A percentile compares a stretch with the other conserved stretches of the same genome.
Conservation (phyloP, 805 yeast species). For the Kluyveromyces starmeri region DNA sequence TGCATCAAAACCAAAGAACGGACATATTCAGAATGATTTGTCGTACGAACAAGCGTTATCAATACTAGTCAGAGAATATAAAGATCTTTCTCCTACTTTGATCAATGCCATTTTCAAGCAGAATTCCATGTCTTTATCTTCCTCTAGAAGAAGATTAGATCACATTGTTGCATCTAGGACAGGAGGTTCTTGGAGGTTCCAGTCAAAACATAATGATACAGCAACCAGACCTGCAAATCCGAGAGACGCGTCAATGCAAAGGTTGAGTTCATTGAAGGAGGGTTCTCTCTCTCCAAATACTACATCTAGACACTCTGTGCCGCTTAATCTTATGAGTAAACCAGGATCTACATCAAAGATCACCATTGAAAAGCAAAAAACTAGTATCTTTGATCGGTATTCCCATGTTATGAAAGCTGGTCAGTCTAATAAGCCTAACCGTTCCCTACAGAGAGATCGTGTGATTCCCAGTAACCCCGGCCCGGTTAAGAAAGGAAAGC, state of each 20-base stretch:
- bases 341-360: constrained; percentile 29
- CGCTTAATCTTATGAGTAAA: background rate
- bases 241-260: background rate
- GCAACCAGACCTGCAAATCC: background rate
- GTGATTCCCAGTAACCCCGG: constrained; percentile 9
- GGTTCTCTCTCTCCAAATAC: no score
- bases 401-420: constrained; percentile 23
- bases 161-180: constrained; percentile 12
- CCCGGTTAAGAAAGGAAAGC: constrained; percentile 28
- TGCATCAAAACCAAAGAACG: background rate
- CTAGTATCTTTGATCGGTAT: constrained; percentile 31
- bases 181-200: constrained; percentile 5
- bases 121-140: constrained; percentile 29
- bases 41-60: constrained; percentile 3
- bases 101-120: constrained; percentile 33
- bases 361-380: constrained; percentile 28
- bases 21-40: background rate
- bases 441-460: constrained; percentile 4
- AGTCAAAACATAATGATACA: background rate
- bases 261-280: constrained; percentile 3
- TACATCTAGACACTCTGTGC: background rate
- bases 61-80: constrained; percentile 22
- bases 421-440: constrained; percentile 1
- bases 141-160: constrained; percentile 28
- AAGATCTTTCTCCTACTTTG: constrained; percentile 27